phyloP scores from a whole-genome alignment of 2,329 filamentous ascomycete genomes.

The Cladorrhinum sp. region DNA sequence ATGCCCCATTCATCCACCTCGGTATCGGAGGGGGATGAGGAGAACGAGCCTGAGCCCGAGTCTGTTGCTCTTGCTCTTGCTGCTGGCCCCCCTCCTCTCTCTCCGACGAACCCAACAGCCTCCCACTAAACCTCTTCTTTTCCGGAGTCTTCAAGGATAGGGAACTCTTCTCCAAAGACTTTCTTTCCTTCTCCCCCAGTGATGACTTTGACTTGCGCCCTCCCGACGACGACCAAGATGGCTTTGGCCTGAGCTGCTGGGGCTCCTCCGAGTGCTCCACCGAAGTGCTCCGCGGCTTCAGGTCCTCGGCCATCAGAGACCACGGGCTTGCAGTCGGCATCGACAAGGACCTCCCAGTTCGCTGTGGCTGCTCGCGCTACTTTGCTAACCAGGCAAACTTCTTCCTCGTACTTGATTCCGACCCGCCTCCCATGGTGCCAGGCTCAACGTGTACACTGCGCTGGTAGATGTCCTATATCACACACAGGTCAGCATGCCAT shows the following conservation, averaged over 20 bases:
- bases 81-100: neutral
- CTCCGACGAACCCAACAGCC: neutral
- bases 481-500: constrained; percentile 11
- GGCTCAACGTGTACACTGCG: constrained; percentile 59
- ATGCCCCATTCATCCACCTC: neutral
- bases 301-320: neutral
- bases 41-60: no score
- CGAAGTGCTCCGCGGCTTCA: neutral
- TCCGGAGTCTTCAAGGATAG: neutral
- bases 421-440: constrained; percentile 37
- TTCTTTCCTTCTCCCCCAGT: neutral
- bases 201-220: neutral
- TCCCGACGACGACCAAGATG: neutral
- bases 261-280: neutral
- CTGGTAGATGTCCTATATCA: constrained; percentile 58
- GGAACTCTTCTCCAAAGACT: neutral
- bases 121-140: neutral
- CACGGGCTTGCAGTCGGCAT: neutral
- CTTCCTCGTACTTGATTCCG: constrained; percentile 53
- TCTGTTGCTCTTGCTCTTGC: no score
- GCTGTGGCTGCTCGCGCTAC: constrained; percentile 8
- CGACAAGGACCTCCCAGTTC: neutral
- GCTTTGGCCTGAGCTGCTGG: neutral
- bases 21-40: neutral
- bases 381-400: constrained; percentile 66